These are phyloP conservation scores for Cornus controversa DNA, from an alignment of 148 eudicot genomes.

Conservation along the genomic window DNA sequence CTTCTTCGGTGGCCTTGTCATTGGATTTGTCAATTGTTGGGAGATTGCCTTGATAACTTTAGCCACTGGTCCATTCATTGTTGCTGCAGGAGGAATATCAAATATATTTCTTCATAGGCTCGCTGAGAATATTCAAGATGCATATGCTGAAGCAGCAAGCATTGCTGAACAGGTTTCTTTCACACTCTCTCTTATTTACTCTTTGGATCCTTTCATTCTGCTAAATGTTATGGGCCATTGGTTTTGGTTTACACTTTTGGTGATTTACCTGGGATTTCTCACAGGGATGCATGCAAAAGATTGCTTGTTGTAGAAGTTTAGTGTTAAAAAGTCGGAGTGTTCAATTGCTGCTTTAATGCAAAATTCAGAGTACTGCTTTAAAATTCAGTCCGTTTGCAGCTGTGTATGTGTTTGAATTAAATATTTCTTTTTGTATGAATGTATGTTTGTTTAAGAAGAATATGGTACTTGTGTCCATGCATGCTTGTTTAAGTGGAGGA, in stretches of 20 bases:
- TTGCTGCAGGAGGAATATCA: slow-evolving; percentile 99
- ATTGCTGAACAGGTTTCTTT: slow-evolving; percentile 89
- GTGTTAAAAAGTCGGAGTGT: neutral
- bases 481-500: too few species aligned
- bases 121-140: slow-evolving; percentile 99
- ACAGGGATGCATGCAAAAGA: neutral
- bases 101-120: slow-evolving; percentile 97
- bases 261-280: neutral
- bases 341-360: neutral
- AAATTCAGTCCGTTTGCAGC: neutral
- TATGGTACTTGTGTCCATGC: neutral
- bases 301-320: slow-evolving; percentile 1
- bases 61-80: slow-evolving; percentile 97
- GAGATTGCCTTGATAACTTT: slow-evolving; percentile 87
- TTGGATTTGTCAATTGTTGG: slow-evolving; percentile 96
- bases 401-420: neutral
- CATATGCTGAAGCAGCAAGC: slow-evolving; percentile 99
- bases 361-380: neutral
- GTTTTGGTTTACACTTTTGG: neutral
- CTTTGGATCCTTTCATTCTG: neutral
- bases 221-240: neutral
- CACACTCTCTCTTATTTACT: neutral
- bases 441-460: neutral
- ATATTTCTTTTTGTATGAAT: neutral
- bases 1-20: slow-evolving; percentile 85